Evolutionary conservation across 75 land plant genomes (phyloP).

Genomic region (Gnetum montanum): DNA sequence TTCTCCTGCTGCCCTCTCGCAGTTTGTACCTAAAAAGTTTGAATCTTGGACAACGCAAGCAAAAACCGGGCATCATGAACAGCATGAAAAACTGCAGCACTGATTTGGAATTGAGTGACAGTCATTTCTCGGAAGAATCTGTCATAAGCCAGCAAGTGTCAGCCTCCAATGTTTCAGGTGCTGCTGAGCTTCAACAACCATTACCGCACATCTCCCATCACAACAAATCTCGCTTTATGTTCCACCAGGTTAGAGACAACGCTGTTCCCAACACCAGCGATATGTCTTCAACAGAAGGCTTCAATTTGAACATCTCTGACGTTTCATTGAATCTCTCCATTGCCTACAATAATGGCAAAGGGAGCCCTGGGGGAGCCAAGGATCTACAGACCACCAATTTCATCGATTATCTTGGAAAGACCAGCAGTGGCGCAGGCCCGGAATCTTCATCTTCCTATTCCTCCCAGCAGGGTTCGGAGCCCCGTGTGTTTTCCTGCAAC

Average conservation of each 20-base stretch:
- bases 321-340: constrained; percentile 1
- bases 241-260: background rate
- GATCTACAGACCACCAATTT: background rate
- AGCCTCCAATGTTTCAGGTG: background rate
- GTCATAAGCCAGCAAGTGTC: constrained; percentile 2
- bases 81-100: constrained; percentile 5
- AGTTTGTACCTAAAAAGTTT: too few species aligned
- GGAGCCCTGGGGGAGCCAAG: background rate
- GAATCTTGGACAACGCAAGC: background rate
- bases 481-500: constrained; percentile 34
- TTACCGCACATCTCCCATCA: background rate
- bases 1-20: background rate
- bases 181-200: background rate
- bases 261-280: background rate
- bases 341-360: background rate
- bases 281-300: background rate
- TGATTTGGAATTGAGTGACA: constrained; percentile 6
- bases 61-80: background rate
- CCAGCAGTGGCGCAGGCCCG: background rate
- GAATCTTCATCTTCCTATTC: background rate
- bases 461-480: background rate
- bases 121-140: constrained; percentile 4
- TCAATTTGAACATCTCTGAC: background rate
- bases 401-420: background rate
- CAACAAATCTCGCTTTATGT: background rate